phyloP scores from a whole-genome alignment of 2,329 filamentous ascomycete genomes.

The Byssochlamys sp. region DNA sequence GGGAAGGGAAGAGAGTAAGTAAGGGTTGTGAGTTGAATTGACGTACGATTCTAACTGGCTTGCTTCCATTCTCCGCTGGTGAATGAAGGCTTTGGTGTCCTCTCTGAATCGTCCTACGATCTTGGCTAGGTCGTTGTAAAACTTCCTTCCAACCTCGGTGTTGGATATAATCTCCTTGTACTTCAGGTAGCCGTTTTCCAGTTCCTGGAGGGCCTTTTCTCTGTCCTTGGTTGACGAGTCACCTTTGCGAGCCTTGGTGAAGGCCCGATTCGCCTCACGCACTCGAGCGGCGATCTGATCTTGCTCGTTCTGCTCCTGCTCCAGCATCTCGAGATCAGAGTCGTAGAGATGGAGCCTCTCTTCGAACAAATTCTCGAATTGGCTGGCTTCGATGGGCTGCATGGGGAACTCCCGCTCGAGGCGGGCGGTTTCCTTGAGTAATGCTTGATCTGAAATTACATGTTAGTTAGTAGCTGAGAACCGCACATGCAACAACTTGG shows the following conservation, averaged over 20 bases:
- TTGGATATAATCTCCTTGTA: slow-evolving; percentile 95
- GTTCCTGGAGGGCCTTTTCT: slow-evolving; percentile 68
- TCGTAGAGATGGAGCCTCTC: slow-evolving; percentile 73
- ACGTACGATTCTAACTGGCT: slow-evolving; percentile 64
- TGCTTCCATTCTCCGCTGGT: slow-evolving; percentile 71
- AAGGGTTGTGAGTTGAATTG: background rate
- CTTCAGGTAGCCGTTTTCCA: slow-evolving; percentile 87
- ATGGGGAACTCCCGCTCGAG: slow-evolving; percentile 79
- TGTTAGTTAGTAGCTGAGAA: slow-evolving; percentile 4
- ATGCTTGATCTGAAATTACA: slow-evolving; percentile 50
- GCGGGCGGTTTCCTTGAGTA: slow-evolving; percentile 71
- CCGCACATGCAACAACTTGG: background rate
- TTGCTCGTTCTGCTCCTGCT: slow-evolving; percentile 67
- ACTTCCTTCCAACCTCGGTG: slow-evolving; percentile 81
- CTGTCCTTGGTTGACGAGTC: slow-evolving; percentile 62
- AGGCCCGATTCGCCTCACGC: slow-evolving; percentile 65
- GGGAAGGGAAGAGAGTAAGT: background rate
- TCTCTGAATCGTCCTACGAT: slow-evolving; percentile 81
- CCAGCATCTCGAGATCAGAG: slow-evolving; percentile 60
- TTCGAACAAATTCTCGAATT: slow-evolving; percentile 89
- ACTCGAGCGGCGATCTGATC: slow-evolving; percentile 60
- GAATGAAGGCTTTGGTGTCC: slow-evolving; percentile 66
- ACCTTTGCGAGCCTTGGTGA: slow-evolving; percentile 60
- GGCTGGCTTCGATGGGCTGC: slow-evolving; percentile 72
- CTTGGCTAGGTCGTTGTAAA: slow-evolving; percentile 89